Base-by-base conservation (phyloP, 2,329 filamentous ascomycete genomes). In the Bretziella fagacearum region DNA sequence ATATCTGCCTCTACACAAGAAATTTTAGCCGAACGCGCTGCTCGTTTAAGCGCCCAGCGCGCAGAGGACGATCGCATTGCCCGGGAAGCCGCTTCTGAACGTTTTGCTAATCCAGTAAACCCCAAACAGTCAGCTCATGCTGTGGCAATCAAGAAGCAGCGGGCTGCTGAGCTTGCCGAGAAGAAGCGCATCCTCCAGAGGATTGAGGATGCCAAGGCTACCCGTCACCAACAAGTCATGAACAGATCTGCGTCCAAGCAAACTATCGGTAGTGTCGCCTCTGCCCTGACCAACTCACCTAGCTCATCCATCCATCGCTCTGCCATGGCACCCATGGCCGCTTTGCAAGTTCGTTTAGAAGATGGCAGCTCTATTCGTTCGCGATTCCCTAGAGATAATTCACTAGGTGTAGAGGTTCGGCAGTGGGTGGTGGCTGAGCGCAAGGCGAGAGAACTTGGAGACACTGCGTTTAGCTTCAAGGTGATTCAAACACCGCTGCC, bases 351-450 rank as follows among this genome's bases (percentile, higher is more conserved):
- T 15, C 75, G 87, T 6, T 67, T 94, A 0, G 82, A 93, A 48
- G 85, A 95, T 57, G 89, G 89, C 7, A 79, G 78, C 8, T 86
- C 78, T 1, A 73, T 95, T 15, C 77, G 85, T 33, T 72, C 70
- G 3, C 76, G 73, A 15, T 93, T 95, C 59, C 65, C 74, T 8
- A 74, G 77, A 18, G 64, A 65, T 2, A 67, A 73, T 5, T 81
- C 72, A 0, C 68, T 95, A 3, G 61, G 66, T 5, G 65, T 60
- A 5, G 73, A 84, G 36, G 78, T 96, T 1, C 73, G 89, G 6
- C 63, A 67, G 5, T 95, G 85, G 83, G 71, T 96, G 6, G 82
- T 89, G 47, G 65, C 70, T 48, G 67, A 73, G 29, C 67, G 74
- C 52, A 65, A 60, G 8, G 71, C 74, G 36, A 71, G 70, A 17